phyloP scores from a whole-genome alignment of 2,329 filamentous ascomycete genomes.

The Arthrinium phaeospermum region DNA sequence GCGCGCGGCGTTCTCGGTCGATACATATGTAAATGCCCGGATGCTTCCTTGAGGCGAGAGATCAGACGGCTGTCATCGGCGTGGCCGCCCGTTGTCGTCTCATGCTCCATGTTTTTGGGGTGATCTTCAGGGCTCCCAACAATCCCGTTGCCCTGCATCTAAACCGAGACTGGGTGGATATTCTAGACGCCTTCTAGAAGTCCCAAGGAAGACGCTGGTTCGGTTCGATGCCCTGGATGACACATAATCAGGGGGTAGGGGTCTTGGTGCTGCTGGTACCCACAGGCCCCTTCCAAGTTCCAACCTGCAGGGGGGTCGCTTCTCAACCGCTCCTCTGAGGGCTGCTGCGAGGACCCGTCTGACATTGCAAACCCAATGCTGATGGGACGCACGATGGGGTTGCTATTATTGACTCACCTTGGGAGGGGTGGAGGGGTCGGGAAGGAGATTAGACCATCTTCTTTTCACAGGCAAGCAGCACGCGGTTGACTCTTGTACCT shows the following conservation, averaged over 20 bases:
- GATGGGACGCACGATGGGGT: neutral
- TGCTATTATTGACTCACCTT: slow-evolving; percentile 4
- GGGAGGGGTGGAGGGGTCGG: neutral
- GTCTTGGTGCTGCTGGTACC: neutral
- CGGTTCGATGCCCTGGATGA: slow-evolving; percentile 12
- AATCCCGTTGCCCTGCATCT: neutral
- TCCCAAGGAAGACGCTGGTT: neutral
- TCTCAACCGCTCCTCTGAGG: neutral
- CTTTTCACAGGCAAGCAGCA: neutral
- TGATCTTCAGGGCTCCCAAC: neutral
- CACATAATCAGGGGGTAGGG: neutral
- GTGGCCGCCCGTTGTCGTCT: neutral
- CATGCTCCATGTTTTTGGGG: neutral
- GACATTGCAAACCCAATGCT: neutral
- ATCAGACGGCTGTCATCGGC: slow-evolving; percentile 10
- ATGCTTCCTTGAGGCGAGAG: neutral
- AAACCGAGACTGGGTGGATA: neutral
- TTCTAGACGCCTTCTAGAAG: slow-evolving; percentile 9
- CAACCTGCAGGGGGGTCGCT: neutral
- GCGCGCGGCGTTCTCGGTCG: neutral
- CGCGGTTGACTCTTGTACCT: neutral
- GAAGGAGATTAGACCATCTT: neutral
- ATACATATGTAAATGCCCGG: neutral
- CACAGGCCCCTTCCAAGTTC: neutral
- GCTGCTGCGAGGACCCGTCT: neutral